Base-by-base conservation (phyloP, 495 filamentous ascomycete species). In the Neurospora sp. region DNA sequence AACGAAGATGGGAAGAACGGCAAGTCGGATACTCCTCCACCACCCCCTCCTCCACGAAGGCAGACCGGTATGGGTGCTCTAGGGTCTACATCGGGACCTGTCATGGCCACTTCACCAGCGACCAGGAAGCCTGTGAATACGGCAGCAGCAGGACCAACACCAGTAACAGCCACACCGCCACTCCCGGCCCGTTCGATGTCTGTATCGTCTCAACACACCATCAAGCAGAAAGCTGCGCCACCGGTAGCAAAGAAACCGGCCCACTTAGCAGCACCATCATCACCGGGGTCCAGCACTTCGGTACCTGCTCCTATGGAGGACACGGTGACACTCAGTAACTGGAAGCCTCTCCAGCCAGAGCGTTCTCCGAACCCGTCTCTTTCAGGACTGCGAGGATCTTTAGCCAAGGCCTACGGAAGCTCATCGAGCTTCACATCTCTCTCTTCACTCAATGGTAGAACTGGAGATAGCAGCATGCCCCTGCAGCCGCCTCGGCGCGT, bases 201-300 rank as follows among this genome's bases (percentile, higher is more conserved):
- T 0, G 74, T 72, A 9, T 79, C 79, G 10, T 82, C 81, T 12
- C 76, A 81, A 69, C 75, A 71, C 18, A 74, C 81, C 3, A 72
- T 71, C 9, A 83, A 83, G 40, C 82, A 82, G 12, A 88, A 85
- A 76, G 77, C 80, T 0, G 78, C 85, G 16, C 87, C 87, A n/a
- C 86, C 87, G 0, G 81, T 89, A 69, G 86, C 85, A 5, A 82
- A 81, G 70, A 89, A 89, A 72, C 87, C 87, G 2, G 82, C 85
- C 7, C 85, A 88, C 76, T 82, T 89, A 16, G 78, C 77, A 14
- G 78, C 72, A 5, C 78, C 81, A 14, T 76, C 76, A 18, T 84
- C 85, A 1, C 81, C 85, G 4, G 73, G 75, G 6, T 78, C 73
- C 70, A 83, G 76, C 72, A 73, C 74, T 39, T 73, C 80, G 14